A percentile compares a stretch with the other conserved stretches of the same genome.
Evolutionary conservation across 2,329 filamentous ascomycete species (phyloP).

Genomic region (Pseudogymnoascus sp.): DNA sequence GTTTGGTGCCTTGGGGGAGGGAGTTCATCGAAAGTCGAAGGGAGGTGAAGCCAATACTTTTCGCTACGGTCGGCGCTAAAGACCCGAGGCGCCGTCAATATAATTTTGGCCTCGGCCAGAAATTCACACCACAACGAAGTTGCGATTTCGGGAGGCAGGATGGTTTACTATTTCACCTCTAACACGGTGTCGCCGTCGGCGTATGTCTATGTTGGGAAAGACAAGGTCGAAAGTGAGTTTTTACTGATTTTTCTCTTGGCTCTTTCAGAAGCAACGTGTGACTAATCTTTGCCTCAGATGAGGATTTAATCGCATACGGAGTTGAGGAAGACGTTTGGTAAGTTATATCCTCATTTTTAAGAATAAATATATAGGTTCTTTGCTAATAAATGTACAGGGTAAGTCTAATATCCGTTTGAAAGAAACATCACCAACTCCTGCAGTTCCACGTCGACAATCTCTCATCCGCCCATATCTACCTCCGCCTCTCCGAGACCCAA

Average conservation of each 20-base stretch:
- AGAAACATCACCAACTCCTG: neutral
- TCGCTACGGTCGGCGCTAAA: constrained; percentile 20
- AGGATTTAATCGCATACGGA: constrained; percentile 90
- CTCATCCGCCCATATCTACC: constrained; percentile 92
- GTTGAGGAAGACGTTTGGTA: constrained; percentile 96
- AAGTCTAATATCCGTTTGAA: constrained; percentile 10
- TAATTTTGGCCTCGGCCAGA: constrained; percentile 18
- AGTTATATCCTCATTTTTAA: constrained; percentile 23
- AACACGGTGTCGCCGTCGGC: constrained; percentile 74
- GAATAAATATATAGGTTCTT: neutral
- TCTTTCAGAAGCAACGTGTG: constrained; percentile 12
- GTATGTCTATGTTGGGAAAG: constrained; percentile 93
- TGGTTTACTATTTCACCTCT: constrained; percentile 97
- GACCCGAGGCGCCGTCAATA: constrained; percentile 24
- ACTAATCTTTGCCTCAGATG: constrained; percentile 53
- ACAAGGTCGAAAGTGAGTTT: constrained; percentile 88
- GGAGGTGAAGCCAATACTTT: constrained; percentile 11
- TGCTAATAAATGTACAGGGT: constrained; percentile 12
- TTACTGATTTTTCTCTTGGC: neutral
- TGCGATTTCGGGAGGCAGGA: constrained; percentile 32
- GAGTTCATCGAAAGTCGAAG: constrained; percentile 6
- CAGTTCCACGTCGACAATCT: constrained; percentile 98
- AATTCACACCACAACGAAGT: constrained; percentile 8
- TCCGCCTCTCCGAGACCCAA: constrained; percentile 72
- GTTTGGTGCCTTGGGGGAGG: constrained; percentile 12